These are phyloP conservation scores for Tuber melanosporum DNA, from an alignment of 495 filamentous ascomycete genomes.

Conservation along the genomic window DNA sequence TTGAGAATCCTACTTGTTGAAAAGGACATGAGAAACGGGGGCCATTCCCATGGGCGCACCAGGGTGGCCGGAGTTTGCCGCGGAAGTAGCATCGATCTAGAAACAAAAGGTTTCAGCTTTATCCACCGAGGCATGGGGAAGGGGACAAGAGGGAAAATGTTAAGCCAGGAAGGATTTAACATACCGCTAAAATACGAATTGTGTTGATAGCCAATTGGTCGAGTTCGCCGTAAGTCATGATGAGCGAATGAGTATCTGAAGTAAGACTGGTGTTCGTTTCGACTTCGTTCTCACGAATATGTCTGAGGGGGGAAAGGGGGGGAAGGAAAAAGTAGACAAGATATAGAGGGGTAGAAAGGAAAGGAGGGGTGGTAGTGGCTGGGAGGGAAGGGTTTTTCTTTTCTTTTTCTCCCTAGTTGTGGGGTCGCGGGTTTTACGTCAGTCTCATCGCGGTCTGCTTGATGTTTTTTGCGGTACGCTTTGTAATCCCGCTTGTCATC, in stretches of 20 bases:
- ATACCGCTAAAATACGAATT: conserved; percentile 90
- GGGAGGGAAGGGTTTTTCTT: background rate
- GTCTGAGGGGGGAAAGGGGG: background rate
- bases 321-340: background rate
- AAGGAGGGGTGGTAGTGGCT: background rate
- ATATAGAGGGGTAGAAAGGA: conserved; percentile 2
- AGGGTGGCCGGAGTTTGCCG: conserved; percentile 95
- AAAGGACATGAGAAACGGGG: conserved; percentile 92
- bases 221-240: conserved; percentile 79
- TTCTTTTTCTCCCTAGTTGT: background rate
- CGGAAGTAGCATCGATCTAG: conserved; percentile 93
- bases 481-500: background rate
- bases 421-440: conserved; percentile 3
- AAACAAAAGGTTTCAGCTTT: conserved; percentile 23
- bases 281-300: conserved; percentile 4
- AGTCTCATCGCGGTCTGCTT: background rate
- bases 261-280: background rate
- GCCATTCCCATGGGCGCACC: conserved; percentile 99
- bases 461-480: background rate
- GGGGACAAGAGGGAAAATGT: background rate
- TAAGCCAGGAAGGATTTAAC: conserved; percentile 42
- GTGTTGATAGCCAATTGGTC: conserved; percentile 94
- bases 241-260: conserved; percentile 39
- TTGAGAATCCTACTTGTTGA: conserved; percentile 57
- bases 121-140: conserved; percentile 45